phyloP scores from a whole-genome alignment of 2,329 filamentous ascomycete genomes.

The Diaporthe ampelina region DNA sequence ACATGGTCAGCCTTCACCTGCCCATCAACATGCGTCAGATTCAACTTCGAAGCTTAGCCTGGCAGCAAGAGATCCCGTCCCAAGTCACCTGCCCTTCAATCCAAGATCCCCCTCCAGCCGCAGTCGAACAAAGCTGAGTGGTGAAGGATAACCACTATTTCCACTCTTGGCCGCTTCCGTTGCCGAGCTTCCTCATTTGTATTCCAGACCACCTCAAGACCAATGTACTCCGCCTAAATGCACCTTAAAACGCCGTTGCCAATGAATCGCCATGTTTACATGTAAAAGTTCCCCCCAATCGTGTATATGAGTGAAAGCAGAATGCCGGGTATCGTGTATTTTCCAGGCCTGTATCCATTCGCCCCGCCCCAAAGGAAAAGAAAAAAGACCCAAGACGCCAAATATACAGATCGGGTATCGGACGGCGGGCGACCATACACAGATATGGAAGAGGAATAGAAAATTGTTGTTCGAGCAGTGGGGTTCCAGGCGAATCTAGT shows the following conservation, averaged over 20 bases:
- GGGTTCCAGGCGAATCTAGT: background rate
- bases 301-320: constrained; percentile 30
- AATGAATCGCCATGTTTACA: constrained; percentile 4
- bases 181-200: background rate
- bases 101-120: background rate
- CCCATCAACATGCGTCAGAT: background rate
- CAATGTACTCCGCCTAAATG: constrained; percentile 11
- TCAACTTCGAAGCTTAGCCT: constrained; percentile 4
- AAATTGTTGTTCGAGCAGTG: background rate
- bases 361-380: background rate
- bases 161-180: background rate
- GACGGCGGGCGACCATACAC: background rate
- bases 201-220: background rate
- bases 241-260: constrained; percentile 29
- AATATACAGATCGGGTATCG: background rate
- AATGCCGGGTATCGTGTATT: constrained; percentile 42
- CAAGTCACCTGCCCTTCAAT: background rate
- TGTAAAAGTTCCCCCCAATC: constrained; percentile 25
- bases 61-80: background rate
- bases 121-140: background rate
- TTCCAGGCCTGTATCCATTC: constrained; percentile 36
- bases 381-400: constrained; percentile 1
- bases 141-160: background rate
- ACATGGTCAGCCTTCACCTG: background rate
- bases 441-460: background rate